A percentile compares a stretch with the other conserved stretches of the same genome.
These are phyloP conservation scores for Cercospora beticola DNA, from an alignment of 2,329 filamentous ascomycete genomes.

Conservation along the genomic window DNA sequence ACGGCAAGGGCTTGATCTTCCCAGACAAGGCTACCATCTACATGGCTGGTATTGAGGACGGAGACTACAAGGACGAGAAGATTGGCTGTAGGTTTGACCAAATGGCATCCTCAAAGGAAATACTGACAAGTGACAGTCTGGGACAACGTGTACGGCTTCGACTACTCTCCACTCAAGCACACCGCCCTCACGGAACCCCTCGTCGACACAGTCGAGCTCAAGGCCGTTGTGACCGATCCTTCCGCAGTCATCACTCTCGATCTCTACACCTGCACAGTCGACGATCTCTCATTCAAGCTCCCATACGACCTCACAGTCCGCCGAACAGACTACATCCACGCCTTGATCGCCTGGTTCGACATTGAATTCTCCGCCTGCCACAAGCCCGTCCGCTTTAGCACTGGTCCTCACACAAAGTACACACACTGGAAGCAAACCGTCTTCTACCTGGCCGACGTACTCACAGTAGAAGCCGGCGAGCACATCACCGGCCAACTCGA, in stretches of 20 bases:
- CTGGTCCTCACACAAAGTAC: conserved; percentile 96
- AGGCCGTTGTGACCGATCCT: conserved; percentile 94
- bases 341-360: conserved; percentile 97
- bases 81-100: conserved; percentile 79
- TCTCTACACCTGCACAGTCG: conserved; percentile 85
- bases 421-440: conserved; percentile 99
- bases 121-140: conserved; percentile 65
- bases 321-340: conserved; percentile 93
- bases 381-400: conserved; percentile 96
- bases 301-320: conserved; percentile 75
- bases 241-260: conserved; percentile 82
- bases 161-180: conserved; percentile 90
- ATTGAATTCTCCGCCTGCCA: conserved; percentile 98
- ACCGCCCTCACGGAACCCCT: conserved; percentile 93
- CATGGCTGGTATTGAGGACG: conserved; percentile 94
- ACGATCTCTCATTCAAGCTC: conserved; percentile 79
- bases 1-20: conserved; percentile 79
- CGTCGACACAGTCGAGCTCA: conserved; percentile 96
- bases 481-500: conserved; percentile 69
- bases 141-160: conserved; percentile 98
- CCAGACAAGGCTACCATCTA: conserved; percentile 98
- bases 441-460: conserved; percentile 90
- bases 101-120: conserved; percentile 13
- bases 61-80: conserved; percentile 99
- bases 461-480: conserved; percentile 89